A percentile compares a stretch with the other conserved stretches of the same genome.
Conservation (phyloP, 768 basidiomycete genomes). For the Hypholoma sublateritium region DNA sequence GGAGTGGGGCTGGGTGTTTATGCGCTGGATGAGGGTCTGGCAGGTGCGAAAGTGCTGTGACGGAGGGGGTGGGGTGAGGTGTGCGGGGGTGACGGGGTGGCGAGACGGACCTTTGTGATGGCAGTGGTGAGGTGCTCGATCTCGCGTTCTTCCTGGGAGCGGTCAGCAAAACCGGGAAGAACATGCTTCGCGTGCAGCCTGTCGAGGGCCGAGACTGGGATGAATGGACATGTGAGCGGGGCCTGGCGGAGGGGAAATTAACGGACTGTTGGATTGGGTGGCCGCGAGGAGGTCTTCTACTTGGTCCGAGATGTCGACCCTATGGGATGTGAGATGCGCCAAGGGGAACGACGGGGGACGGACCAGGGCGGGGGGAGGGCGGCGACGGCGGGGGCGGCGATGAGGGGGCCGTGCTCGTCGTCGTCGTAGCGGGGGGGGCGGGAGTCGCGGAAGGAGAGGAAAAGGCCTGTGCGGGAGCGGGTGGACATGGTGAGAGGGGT, state of each 20-base stretch:
- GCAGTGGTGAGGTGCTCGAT: constrained; percentile 84
- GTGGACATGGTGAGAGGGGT: constrained; percentile 43
- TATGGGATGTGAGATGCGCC: constrained; percentile 31
- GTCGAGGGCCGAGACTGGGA: constrained; percentile 83
- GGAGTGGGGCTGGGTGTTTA: constrained; percentile 57
- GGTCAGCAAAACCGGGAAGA: constrained; percentile 95
- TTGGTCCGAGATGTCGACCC: constrained; percentile 92
- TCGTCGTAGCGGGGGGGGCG: constrained; percentile 42
- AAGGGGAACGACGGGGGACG: constrained; percentile 13
- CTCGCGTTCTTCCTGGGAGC: constrained; percentile 89
- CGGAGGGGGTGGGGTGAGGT: constrained; percentile 5
- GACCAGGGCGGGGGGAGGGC: constrained; percentile 89
- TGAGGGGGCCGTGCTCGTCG: constrained; percentile 72
- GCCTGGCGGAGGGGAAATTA: constrained; percentile 19
- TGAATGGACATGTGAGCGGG: constrained; percentile 11
- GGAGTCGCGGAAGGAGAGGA: constrained; percentile 91
- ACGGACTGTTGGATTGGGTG: constrained; percentile 77
- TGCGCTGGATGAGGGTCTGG: constrained; percentile 71
- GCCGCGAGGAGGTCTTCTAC: constrained; percentile 76
- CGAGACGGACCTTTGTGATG: constrained; percentile 74
- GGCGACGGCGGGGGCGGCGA: constrained; percentile 44
- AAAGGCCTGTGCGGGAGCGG: constrained; percentile 88
- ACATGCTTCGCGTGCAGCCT: constrained; percentile 96
- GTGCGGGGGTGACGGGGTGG: constrained; percentile 36
- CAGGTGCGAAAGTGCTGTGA: constrained; percentile 66